Evolutionary conservation across 164 flowering plant species (phyloP).

Genomic region (Vitis cinerea): DNA sequence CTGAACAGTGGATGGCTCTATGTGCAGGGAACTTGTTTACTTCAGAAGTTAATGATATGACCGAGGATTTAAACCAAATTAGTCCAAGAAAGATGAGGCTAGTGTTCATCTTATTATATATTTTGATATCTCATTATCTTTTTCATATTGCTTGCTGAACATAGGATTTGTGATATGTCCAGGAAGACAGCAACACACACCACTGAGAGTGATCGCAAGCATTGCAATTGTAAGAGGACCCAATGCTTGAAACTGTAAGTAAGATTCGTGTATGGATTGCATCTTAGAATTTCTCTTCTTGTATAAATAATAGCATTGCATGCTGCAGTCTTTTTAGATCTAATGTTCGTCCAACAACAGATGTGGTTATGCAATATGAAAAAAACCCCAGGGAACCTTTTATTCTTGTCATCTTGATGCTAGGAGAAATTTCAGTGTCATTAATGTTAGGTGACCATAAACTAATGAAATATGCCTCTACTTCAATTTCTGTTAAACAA

Average conservation of each 20-base stretch:
- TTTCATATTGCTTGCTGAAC: not conserved
- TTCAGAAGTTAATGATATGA: not conserved
- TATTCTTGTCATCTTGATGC: no score
- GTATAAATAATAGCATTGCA: no score
- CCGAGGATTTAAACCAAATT: not conserved
- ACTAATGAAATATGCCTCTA: no score
- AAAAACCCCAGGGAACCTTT: no score
- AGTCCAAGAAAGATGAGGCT: slow-evolving; percentile 5
- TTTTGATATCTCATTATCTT: not conserved
- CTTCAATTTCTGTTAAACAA: no score
- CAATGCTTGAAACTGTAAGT: slow-evolving; percentile 24
- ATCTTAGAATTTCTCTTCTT: not conserved
- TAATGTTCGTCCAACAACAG: no score
- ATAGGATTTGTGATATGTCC: not conserved
- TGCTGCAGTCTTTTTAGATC: no score
- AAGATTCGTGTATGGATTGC: not conserved
- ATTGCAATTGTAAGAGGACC: slow-evolving; percentile 9
- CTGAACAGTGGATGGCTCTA: not conserved
- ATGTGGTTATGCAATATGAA: no score
- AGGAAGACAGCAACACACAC: slow-evolving; percentile 1
- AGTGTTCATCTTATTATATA: not conserved
- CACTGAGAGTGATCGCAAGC: slow-evolving; percentile 1
- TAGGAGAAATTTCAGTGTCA: no score
- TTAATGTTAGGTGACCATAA: no score
- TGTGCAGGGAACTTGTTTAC: not conserved